Percentiles rank a stretch among this genome's conserved stretches.
phyloP scores from a whole-genome alignment of 163 green algal genomes.

The Chloromonas sp. region DNA sequence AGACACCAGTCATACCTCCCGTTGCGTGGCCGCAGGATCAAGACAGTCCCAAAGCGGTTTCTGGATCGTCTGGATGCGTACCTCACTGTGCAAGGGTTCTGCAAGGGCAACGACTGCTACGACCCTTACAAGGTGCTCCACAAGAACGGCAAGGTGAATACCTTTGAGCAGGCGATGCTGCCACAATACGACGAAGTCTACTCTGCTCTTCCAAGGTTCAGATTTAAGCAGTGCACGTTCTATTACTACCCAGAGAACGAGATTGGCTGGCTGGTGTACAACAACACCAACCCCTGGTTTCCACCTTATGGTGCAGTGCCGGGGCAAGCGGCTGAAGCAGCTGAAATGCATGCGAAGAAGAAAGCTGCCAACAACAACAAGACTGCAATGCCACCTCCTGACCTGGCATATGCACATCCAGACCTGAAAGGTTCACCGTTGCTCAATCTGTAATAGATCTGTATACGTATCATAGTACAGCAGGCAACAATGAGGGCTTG shows the following conservation, averaged over 20 bases:
- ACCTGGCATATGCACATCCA: too few species aligned
- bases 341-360: too few species aligned
- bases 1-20: too few species aligned
- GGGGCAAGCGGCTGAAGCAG: too few species aligned
- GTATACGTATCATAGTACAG: too few species aligned
- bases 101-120: background rate
- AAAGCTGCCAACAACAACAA: too few species aligned
- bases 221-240: background rate
- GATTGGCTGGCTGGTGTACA: background rate
- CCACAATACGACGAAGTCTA: background rate
- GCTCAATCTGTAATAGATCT: too few species aligned
- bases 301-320: too few species aligned
- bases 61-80: background rate
- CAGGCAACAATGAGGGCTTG: too few species aligned
- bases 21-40: background rate
- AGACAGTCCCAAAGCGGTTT: background rate
- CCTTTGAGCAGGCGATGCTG: background rate
- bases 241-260: conserved; percentile 1
- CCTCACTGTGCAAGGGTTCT: background rate
- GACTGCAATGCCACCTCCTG: too few species aligned
- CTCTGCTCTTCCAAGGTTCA: background rate
- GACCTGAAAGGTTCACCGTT: too few species aligned
- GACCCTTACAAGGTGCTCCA: background rate
- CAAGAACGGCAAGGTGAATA: background rate
- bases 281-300: background rate